Evolutionary conservation across 1,284 basidiomycete genomes (phyloP).

Genomic region (Cryptococcus sp.): DNA sequence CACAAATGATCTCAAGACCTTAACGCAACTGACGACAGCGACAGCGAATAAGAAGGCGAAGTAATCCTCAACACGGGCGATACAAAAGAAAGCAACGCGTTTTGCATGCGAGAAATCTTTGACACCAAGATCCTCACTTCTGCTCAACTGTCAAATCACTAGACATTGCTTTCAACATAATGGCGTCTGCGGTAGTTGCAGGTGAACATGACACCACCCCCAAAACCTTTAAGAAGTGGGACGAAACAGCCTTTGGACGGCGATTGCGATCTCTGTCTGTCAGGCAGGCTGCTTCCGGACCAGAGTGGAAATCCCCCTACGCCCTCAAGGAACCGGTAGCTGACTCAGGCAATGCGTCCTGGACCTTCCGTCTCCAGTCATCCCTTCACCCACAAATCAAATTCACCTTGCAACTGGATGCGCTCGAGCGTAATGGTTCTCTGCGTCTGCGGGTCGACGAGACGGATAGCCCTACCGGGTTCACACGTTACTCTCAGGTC

Average conservation of each 20-base stretch:
- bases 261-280: conserved; percentile 75
- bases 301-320: conserved; percentile 78
- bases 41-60: no score
- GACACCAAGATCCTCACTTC: no score
- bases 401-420: conserved; percentile 75
- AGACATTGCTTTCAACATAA: no score
- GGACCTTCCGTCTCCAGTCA: conserved; percentile 69
- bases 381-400: conserved; percentile 77
- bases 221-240: conserved; percentile 85
- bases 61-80: no score
- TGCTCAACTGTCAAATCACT: no score
- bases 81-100: no score
- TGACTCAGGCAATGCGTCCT: conserved; percentile 23
- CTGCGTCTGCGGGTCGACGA: conserved; percentile 85
- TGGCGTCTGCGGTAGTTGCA: no score
- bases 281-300: conserved; percentile 61
- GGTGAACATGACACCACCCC: no score
- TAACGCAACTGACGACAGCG: no score
- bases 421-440: conserved; percentile 74
- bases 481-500: conserved; percentile 84
- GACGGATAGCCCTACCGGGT: conserved; percentile 62
- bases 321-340: conserved; percentile 64
- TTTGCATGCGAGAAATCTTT: no score
- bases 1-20: no score
- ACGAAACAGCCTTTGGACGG: conserved; percentile 84